Evolutionary conservation across 208 protist species (phyloP).

Genomic region (Acanthamoeba culbertsoni): DNA sequence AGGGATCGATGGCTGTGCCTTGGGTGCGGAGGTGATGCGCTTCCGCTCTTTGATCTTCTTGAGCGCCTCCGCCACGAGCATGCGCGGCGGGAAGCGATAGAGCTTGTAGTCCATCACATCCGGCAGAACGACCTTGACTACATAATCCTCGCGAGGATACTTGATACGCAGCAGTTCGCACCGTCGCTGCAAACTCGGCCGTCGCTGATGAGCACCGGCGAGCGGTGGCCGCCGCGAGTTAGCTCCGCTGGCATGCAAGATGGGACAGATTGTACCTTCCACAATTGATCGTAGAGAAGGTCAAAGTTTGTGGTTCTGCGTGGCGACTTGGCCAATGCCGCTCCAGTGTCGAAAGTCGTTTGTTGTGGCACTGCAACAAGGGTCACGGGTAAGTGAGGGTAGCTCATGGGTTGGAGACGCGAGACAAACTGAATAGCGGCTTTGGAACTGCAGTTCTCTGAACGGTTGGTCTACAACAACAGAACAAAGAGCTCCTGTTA

Average conservation of each 20-base stretch:
- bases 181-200: background rate
- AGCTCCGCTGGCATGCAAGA: background rate
- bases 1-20: too few relatives aligned
- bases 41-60: conserved; percentile 43
- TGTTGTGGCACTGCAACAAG: background rate
- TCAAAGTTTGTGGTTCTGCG: background rate
- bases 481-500: too few relatives aligned
- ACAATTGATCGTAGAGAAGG: background rate
- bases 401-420: too few relatives aligned
- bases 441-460: too few relatives aligned
- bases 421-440: too few relatives aligned
- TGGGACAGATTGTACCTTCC: background rate
- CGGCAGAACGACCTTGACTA: background rate
- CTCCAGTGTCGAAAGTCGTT: too few relatives aligned
- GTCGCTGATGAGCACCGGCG: background rate
- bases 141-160: background rate
- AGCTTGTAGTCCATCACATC: background rate
- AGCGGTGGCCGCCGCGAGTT: too few relatives aligned
- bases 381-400: background rate
- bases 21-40: background rate
- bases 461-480: too few relatives aligned
- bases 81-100: background rate
- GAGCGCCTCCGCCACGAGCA: background rate
- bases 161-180: conserved; percentile 16
- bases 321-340: background rate